A percentile compares a stretch with the other conserved stretches of the same genome.
phyloP scores from a whole-genome alignment of 2,329 filamentous ascomycete species.

The Lasiodiplodia sp. region DNA sequence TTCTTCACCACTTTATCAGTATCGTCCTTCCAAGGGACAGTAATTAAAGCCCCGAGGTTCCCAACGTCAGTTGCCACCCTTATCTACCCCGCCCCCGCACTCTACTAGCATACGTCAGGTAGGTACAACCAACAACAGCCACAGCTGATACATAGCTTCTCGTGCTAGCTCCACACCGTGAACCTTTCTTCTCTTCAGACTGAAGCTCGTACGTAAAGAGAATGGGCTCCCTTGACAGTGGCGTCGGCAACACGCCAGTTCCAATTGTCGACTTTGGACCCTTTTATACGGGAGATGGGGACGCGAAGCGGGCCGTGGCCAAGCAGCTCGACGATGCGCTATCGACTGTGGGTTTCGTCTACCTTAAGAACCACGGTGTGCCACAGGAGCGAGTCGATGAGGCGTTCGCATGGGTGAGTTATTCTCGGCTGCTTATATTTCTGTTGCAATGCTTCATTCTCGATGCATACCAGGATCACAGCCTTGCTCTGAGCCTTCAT shows the following conservation, averaged over 20 bases:
- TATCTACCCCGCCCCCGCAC: conserved; percentile 16
- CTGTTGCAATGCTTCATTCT: conserved; percentile 31
- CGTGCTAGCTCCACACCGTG: background rate
- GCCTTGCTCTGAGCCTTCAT: background rate
- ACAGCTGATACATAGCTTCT: background rate
- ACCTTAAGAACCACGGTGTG: conserved; percentile 51
- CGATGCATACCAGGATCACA: background rate
- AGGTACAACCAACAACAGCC: background rate
- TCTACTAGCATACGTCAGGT: background rate
- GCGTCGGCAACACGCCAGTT: conserved; percentile 30
- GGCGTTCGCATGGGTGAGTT: conserved; percentile 41
- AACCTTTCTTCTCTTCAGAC: background rate
- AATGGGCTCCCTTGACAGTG: background rate
- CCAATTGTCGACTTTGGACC: conserved; percentile 42
- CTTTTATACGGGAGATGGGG: conserved; percentile 34
- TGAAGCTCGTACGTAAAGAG: too few species aligned
- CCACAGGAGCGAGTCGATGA: conserved; percentile 39
- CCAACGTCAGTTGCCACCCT: background rate
- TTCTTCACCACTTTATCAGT: background rate
- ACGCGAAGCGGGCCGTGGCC: conserved; percentile 37
- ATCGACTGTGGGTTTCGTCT: conserved; percentile 50
- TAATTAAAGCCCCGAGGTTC: background rate
- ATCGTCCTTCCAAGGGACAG: background rate
- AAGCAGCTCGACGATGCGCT: conserved; percentile 49
- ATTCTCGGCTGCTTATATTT: background rate